Conservation (phyloP, 2,329 filamentous ascomycete genomes). For the Epicoccum nigrum region DNA sequence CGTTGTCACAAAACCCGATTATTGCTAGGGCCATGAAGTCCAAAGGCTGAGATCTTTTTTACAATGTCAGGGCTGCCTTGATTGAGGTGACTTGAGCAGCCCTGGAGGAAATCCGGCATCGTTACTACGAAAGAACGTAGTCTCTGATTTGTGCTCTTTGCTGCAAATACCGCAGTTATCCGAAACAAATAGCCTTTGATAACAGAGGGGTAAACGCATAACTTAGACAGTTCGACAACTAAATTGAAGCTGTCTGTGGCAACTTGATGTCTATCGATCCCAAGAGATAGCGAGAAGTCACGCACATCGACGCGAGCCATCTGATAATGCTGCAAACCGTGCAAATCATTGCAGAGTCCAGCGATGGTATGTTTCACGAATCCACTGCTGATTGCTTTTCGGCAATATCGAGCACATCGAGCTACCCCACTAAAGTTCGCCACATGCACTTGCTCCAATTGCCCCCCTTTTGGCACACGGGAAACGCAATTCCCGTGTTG, state of each 20-base stretch:
- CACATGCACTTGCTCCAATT: not conserved
- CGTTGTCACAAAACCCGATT: too few relatives aligned
- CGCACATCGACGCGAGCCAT: not conserved
- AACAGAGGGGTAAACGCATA: not conserved
- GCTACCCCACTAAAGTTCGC: constrained; percentile 3
- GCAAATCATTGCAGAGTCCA: constrained; percentile 1
- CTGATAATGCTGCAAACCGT: not conserved
- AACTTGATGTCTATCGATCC: constrained; percentile 3
- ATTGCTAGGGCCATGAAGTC: too few relatives aligned
- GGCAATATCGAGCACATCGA: not conserved
- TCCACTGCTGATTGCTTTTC: constrained; percentile 2
- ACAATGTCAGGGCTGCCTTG: too few relatives aligned
- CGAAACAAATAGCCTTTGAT: too few relatives aligned
- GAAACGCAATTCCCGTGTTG: not conserved
- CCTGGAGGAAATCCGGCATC: not conserved
- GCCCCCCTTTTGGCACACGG: not conserved
- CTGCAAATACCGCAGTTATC: too few relatives aligned
- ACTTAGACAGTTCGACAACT: not conserved
- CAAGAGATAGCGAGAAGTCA: not conserved
- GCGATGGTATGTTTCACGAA: constrained; percentile 6
- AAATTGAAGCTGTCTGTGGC: not conserved
- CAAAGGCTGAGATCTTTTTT: too few relatives aligned
- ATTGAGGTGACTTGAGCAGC: too few relatives aligned
- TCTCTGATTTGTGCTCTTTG: not conserved
- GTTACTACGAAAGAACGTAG: not conserved